Evolutionary conservation across 805 yeast genomes (phyloP), one percentile per base, ranked within the genome.

Genomic region (Torulaspora maleeae): DNA sequence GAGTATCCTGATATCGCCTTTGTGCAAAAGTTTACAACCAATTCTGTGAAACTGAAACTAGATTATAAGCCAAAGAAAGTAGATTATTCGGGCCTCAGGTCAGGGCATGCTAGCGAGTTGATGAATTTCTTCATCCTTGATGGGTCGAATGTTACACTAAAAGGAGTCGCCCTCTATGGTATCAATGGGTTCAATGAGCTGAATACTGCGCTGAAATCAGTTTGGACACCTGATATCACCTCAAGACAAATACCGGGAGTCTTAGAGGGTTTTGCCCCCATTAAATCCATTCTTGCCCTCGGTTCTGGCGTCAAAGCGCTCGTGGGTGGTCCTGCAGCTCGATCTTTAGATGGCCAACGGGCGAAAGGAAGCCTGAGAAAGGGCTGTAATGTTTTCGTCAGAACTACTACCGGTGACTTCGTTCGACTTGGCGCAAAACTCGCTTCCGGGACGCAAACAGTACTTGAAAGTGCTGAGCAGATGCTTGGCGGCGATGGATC

Each of bases 51-150:
- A 38, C 61, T 93, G 16, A 80, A 80, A 50, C 69, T 93, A 33
- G 98, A 93, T 64, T 93, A 93, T 63, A 89, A 88, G 60, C 98
- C 99, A 0, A 89, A 89, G 61, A 85, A 80, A 53, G 74, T 91
- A 24, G 95, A 91, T 62, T 86, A 85, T 59, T 78, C 80, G 2
- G 96, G 95, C 0, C 74, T 90, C 25, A 72, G 86, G 47, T 83
- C 96, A 0, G 98, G 98, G 0, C 88, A 83, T 49, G 78, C 66
- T 11, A 81, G 84, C 2, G 97, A 91, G 61, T 76, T 93, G 42
- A 80, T 88, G 77, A 93, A 93, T 61, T 78, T 93, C 51, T 90
- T 93, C 65, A 82, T 83, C 6, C 72, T 93, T 30, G 96, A 91
- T 58, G 97, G 89, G 32, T 85, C 97, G 0, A 80, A 77, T 32